Base-by-base conservation (phyloP, 306 rosid genomes). In the Prunus mongolica region DNA sequence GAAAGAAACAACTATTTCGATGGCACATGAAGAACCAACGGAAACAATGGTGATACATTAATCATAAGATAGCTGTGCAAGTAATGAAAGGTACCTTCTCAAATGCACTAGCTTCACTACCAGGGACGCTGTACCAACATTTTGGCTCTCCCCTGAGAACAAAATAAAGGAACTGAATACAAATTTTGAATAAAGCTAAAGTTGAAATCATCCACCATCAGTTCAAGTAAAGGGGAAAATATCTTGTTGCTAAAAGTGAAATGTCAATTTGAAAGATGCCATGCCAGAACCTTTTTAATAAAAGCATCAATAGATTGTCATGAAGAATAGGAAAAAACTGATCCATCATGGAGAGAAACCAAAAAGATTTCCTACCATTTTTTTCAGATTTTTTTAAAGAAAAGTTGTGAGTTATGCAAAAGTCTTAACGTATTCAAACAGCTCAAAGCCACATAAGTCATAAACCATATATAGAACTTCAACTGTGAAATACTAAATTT, bases 51-150 rank as follows among this genome's bases (percentile, higher is more conserved):
- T 30, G 9, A 51, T 9, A 38, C 22, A 55, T 38, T 46, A 70
- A 51, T 14, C 41, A 68, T 19, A 49, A 28, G 30, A 19, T 18
- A 10, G 25, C 44, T 47, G 50, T 14, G 41, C 19, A 18, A 19
- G 1, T 30, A 68, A 25, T 25, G 16, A 69, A 10, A 69, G 20
- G 58, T 28, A 94, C 98, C 96, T 95, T 87, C 84, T 95, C 98
- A 83, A 95, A 95, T 63, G 97, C 91, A 81, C 56, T 58, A 41
- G 97, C 96, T 83, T 90, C 88, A 83, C 82, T 84, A 78, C 98
- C 98, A 83, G 98, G 98, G 77, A 95, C 88, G 71, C 98, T 95
- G 85, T 95, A 95, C 98, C 98, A 95, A 81, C 96, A 95, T 83
- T 95, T 95, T 77, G 98, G 92, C 88, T 95, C 98, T 79, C 98